Evolutionary conservation across 768 basidiomycete genomes (phyloP), one percentile per base, ranked within the genome.

Genomic region (Tulasnella sp.): DNA sequence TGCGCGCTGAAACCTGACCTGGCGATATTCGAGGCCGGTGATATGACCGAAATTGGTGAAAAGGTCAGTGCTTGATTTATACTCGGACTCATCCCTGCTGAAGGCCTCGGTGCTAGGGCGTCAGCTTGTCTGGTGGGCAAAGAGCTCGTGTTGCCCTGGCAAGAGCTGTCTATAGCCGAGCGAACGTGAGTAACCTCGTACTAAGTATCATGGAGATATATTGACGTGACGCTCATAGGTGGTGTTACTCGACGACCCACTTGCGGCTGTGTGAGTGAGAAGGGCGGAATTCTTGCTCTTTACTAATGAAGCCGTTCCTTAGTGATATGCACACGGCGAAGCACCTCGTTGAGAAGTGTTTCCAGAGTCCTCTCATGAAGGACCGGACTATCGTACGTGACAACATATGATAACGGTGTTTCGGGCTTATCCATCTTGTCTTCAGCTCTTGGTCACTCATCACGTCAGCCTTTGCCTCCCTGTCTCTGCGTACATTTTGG

Each of bases 1-100:
- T 92, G 90, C 66, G 82, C 84, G 0, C 72, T 92, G 21, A 64
- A 67, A n/a, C 76, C 74, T 15, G 90, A 92, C 66, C 71, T 93
- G 23, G 72, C 76, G 58, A 77, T 85, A 9, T 74, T 90, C 32
- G 79, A 83, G 50, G 79, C 83, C 9, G 86, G 86, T 0, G 87
- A 90, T 63, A 71, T 82, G 68, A 90, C 87, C 77, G 82, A 86
- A 66, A 83, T 88, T 53, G 86, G 86, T 45, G 88, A 91, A 66
- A 85, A 84, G 63, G 88, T 86, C 2, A n/a, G 55, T 1, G 31
- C 15, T 48, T 29, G 49, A 15, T 32, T 8, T 7, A 11, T n/a
- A 32, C 17, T 12, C 1, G 2, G 32, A 17, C 15, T 19, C 6
- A 6, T 3, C 0, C 4, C n/a, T 2, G 35, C 39, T 23, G 29